Percentiles rank a stretch among this genome's conserved stretches.
Conservation (phyloP, 352 stramenopile species). For the Phytopythium kandeliae region DNA sequence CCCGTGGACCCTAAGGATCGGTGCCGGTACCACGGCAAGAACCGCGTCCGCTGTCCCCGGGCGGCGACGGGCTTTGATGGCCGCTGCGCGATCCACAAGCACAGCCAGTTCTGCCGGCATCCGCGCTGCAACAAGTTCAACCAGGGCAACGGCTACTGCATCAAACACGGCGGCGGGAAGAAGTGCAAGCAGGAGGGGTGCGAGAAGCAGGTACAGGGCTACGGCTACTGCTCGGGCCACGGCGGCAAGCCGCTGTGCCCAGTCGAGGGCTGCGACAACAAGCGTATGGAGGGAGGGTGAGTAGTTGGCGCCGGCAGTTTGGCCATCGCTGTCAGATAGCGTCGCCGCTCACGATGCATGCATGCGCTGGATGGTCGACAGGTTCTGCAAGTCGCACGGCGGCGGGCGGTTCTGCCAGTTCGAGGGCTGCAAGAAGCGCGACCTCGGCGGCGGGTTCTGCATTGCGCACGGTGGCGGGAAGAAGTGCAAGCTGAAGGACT, state of each 20-base stretch:
- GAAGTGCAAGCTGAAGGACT: conserved; percentile 65
- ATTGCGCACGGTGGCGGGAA: conserved; percentile 86
- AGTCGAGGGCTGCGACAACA: conserved; percentile 72
- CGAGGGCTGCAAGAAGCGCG: conserved; percentile 68
- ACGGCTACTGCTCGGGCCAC: conserved; percentile 80
- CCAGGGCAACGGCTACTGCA: conserved; percentile 80
- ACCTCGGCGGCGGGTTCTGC: conserved; percentile 83
- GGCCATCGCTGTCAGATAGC: background rate
- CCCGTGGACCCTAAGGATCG: conserved; percentile 28
- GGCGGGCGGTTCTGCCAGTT: conserved; percentile 74
- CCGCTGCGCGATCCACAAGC: conserved; percentile 74
- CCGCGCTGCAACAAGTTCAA: conserved; percentile 81
- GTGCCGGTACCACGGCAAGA: conserved; percentile 73
- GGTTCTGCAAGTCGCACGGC: conserved; percentile 82
- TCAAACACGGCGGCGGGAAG: conserved; percentile 80
- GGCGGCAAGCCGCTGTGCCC: conserved; percentile 76
- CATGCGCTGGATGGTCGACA: conserved; percentile 9
- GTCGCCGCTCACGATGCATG: too few species aligned
- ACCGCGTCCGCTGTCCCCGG: conserved; percentile 56
- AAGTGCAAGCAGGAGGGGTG: conserved; percentile 79
- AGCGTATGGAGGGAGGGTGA: conserved; percentile 76
- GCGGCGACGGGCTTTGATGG: conserved; percentile 65
- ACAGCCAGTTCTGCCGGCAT: conserved; percentile 82
- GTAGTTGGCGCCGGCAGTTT: conserved; percentile 3
- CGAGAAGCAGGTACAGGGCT: conserved; percentile 78